Conservation (phyloP, 805 yeast genomes). For the Candida xyloterini region DNA sequence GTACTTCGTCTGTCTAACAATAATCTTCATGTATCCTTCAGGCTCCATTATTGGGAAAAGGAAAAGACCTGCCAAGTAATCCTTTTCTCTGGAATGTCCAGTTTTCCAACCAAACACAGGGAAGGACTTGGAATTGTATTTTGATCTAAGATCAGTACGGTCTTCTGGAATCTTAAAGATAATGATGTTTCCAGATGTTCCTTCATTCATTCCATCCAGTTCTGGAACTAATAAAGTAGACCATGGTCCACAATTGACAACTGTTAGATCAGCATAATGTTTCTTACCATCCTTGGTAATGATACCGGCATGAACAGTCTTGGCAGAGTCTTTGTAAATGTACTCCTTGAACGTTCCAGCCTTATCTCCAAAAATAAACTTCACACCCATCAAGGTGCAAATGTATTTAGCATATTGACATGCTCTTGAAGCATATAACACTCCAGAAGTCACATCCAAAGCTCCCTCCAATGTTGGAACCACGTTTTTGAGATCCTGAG, state of each 20-base stretch:
- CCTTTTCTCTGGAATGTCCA: constrained; percentile 32
- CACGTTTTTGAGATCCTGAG: constrained; percentile 15
- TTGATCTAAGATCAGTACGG: constrained; percentile 32
- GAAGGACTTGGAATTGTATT: constrained; percentile 33
- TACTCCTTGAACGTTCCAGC: constrained; percentile 28
- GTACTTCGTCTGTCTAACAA: constrained; percentile 36
- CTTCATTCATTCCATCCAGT: constrained; percentile 37
- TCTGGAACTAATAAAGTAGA: constrained; percentile 31
- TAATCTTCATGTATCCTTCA: constrained; percentile 36
- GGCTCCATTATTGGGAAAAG: constrained; percentile 36
- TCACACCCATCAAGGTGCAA: constrained; percentile 33
- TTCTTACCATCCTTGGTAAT: constrained; percentile 27
- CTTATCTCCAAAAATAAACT: constrained; percentile 32
- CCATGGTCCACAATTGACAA: constrained; percentile 35
- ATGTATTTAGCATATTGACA: constrained; percentile 30
- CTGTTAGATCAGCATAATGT: constrained; percentile 26
- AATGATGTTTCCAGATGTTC: constrained; percentile 36
- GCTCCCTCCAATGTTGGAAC: constrained; percentile 22
- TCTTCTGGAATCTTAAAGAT: constrained; percentile 36
- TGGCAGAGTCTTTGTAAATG: constrained; percentile 15
- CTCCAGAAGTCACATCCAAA: constrained; percentile 34
- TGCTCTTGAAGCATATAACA: constrained; percentile 36
- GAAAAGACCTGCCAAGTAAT: constrained; percentile 32
- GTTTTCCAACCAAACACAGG: constrained; percentile 37
- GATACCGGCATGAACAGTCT: constrained; percentile 28